Evolutionary conservation across 768 basidiomycete genomes (phyloP), one percentile per base, ranked within the genome.

Genomic region (Serendipita sp.): DNA sequence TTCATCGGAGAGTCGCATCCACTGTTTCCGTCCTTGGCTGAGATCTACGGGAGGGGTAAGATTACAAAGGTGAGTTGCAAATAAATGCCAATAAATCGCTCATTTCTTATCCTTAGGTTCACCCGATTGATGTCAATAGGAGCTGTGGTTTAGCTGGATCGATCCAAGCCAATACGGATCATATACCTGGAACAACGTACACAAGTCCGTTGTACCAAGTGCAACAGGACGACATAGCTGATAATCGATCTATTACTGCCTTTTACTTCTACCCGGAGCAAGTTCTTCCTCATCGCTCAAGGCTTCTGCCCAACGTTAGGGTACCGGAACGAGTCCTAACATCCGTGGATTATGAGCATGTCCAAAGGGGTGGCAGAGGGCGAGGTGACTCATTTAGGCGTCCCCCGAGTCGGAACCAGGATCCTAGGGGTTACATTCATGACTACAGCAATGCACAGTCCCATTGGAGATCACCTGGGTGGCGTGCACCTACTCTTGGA

Each of bases 251-350:
- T 8, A 76, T 98, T 11, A 94, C 92, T 0, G 91, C 85, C 2
- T 74, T 85, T 36, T 98, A 92, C 74, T 85, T 83, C 73, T 96
- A 93, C 81, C 94, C 96, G 0, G 81, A 83, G 70, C 95, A 97
- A 71, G 73, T 85, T 11, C 81, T 81, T 2, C 90, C 92, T 1
- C 96, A 99, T 72, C 85, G 82, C 54, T 95, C 92, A 15, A 77
- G 86, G 47, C 75, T 98, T 32, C 78, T 99, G 1, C 85, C 85
- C 5, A 90, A 89, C 1, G 83, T 82, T 34, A 81, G 75, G 68
- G 80, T 79, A 65, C 78, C 82, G 0, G 75, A 79, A 8, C 81
- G 84, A 8, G 74, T 84, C 0, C 78, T 99, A 44, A 82, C 80
- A 10, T 73, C 83, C 2, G 76, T 77, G 34, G 96, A 99, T 71